Conservation (phyloP, 2,329 filamentous ascomycete species). For the Gnomoniopsis smithogilvyi region DNA sequence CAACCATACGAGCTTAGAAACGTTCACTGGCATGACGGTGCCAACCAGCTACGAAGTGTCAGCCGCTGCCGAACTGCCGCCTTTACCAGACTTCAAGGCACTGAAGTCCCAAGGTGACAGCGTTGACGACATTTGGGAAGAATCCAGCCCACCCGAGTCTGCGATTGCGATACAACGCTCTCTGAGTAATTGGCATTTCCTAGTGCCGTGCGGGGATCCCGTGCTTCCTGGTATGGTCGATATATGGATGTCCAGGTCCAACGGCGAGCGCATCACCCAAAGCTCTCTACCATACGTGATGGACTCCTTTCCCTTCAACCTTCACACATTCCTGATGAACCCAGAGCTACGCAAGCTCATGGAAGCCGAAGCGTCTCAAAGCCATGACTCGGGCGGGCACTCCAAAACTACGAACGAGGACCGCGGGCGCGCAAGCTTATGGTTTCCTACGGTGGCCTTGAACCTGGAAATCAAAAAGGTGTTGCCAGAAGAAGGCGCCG, state of each 20-base stretch:
- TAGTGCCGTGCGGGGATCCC: slow-evolving; percentile 22
- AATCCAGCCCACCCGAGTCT: background rate
- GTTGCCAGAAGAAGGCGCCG: slow-evolving; percentile 63
- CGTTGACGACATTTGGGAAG: background rate
- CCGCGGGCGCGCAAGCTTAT: slow-evolving; percentile 35
- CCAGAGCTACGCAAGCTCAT: slow-evolving; percentile 6
- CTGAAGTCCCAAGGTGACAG: background rate
- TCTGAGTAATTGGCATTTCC: slow-evolving; percentile 30
- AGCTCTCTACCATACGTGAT: slow-evolving; percentile 61
- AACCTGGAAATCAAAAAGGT: slow-evolving; percentile 76
- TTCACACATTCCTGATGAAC: slow-evolving; percentile 2
- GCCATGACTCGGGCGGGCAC: background rate
- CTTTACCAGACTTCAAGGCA: background rate
- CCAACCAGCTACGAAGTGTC: slow-evolving; percentile 1
- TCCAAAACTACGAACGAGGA: background rate
- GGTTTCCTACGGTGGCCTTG: slow-evolving; percentile 74
- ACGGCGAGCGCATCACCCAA: slow-evolving; percentile 61
- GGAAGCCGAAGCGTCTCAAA: background rate
- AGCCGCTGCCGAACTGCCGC: background rate
- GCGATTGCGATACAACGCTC: slow-evolving; percentile 15
- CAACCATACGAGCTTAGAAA: slow-evolving; percentile 33
- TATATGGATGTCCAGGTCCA: slow-evolving; percentile 64
- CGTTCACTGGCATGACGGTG: slow-evolving; percentile 25
- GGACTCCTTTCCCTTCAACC: slow-evolving; percentile 30
- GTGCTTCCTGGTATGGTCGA: slow-evolving; percentile 42